Evolutionary conservation across 139 green algal genomes (phyloP), one percentile per base, ranked within the genome.

Genomic region (Zygnema cylindricum): DNA sequence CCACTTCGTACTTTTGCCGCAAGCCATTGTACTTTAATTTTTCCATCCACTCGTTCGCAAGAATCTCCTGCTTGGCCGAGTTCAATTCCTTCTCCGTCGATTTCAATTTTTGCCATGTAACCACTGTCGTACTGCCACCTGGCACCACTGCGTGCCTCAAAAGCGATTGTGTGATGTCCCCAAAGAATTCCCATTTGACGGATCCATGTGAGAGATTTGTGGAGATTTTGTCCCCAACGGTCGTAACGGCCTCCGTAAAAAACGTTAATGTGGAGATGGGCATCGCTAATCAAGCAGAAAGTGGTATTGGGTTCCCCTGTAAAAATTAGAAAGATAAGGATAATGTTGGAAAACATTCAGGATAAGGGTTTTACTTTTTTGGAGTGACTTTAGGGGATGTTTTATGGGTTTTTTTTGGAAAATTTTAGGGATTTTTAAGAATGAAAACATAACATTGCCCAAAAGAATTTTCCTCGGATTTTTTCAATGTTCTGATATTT

Each of bases 191-290:
- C 79, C 11, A 86, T 69, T 69, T 86, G 35, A 43, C 43, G 42
- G 22, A 86, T 86, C 79, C 79, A 86, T 39, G 79, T 86, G 33
- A 77, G 32, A 2, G 79, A 1, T 43, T 86, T 77, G 77, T 82
- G 32, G 69, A 25, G 35, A 38, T 54, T 84, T 32, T 84, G 2
- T 2, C 71, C 71, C 71, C 71, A 79, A 7, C 38, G 35, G 71
- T 11, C 71, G 71, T 79, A 79, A 16, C 71, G 71, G 71, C 71
- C 71, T 11, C 7, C 71, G 11, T 54, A 79, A 16, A 79, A 79
- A 3, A 16, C 71, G 71, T 79, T 79, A 11, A 79, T 42, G 36
- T 79, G 71, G 36, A 79, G 36, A 16, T 79, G 71, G 3, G 71
- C 3, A 16, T 79, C 71, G 11, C 36, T 54, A 16, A 79, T 11